Conservation (phyloP, 2,329 filamentous ascomycete species). For the Aspergillus sp. region DNA sequence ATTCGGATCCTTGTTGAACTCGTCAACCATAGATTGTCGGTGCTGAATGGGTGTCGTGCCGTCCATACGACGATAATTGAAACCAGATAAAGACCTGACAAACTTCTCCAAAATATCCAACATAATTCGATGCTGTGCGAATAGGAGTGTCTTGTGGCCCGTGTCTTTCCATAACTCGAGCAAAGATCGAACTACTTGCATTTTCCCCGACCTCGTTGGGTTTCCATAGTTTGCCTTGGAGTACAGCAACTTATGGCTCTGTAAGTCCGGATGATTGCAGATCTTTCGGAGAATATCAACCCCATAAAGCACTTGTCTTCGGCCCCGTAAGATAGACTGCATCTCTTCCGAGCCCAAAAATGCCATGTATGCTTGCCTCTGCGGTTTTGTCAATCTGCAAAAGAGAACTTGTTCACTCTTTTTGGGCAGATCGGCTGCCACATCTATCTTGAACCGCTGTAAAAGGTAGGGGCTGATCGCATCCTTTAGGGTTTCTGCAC, state of each 20-base stretch:
- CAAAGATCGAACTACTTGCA: conserved; percentile 88
- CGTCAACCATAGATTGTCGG: conserved; percentile 86
- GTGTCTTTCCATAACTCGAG: conserved; percentile 85
- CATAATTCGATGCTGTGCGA: conserved; percentile 93
- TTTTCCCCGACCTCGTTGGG: conserved; percentile 81
- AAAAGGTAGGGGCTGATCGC: conserved; percentile 91
- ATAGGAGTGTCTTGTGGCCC: conserved; percentile 92
- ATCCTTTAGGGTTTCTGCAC: conserved; percentile 89
- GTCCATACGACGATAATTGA: conserved; percentile 88
- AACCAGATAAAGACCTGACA: conserved; percentile 63
- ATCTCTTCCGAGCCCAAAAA: conserved; percentile 85
- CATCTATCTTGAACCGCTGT: conserved; percentile 89
- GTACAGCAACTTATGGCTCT: conserved; percentile 63
- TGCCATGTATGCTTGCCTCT: conserved; percentile 75
- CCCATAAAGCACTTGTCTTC: conserved; percentile 78
- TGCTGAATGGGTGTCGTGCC: conserved; percentile 84
- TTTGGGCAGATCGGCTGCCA: conserved; percentile 87
- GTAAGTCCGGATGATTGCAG: conserved; percentile 92
- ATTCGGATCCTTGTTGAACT: conserved; percentile 79
- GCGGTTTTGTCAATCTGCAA: conserved; percentile 81
- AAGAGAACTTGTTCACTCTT: conserved; percentile 97
- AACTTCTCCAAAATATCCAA: conserved; percentile 89
- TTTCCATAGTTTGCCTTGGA: conserved; percentile 71
- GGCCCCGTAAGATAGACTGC: conserved; percentile 73
- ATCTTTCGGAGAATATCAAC: conserved; percentile 94